Percentiles rank a stretch among this genome's conserved stretches.
Evolutionary conservation across 2,329 filamentous ascomycete species (phyloP).

Genomic region (Colletotrichum destructivum): DNA sequence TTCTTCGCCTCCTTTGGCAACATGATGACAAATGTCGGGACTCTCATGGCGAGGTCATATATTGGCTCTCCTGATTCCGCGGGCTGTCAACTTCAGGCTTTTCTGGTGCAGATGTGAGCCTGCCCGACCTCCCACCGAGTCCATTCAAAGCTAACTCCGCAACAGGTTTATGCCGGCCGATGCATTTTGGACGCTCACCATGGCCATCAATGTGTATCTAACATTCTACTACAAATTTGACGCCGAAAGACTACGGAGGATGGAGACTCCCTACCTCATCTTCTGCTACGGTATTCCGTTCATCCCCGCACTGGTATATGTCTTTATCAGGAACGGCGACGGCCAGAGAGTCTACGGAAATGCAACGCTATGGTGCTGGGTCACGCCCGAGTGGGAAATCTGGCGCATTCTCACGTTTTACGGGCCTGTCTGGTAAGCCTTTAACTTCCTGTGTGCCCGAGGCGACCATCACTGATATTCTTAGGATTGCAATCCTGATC

Average conservation of each 20-base stretch:
- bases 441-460: not conserved
- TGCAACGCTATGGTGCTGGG: slow-evolving; percentile 88
- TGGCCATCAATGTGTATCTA: slow-evolving; percentile 88
- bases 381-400: slow-evolving; percentile 76
- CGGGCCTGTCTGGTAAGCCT: slow-evolving; percentile 75
- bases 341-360: slow-evolving; percentile 78
- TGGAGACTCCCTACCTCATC: slow-evolving; percentile 80
- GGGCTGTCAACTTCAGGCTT: slow-evolving; percentile 81
- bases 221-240: slow-evolving; percentile 85
- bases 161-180: slow-evolving; percentile 85
- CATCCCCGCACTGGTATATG: slow-evolving; percentile 76
- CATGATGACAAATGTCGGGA: slow-evolving; percentile 82
- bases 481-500: slow-evolving; percentile 71
- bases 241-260: slow-evolving; percentile 71
- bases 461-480: slow-evolving; percentile 38
- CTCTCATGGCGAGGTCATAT: slow-evolving; percentile 78
- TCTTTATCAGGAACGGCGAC: slow-evolving; percentile 71
- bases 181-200: slow-evolving; percentile 83
- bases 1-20: slow-evolving; percentile 90
- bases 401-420: slow-evolving; percentile 84
- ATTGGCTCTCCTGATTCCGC: slow-evolving; percentile 63
- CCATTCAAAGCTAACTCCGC: slow-evolving; percentile 3
- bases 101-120: slow-evolving; percentile 85
- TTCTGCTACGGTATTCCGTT: slow-evolving; percentile 82
- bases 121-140: slow-evolving; percentile 46